Evolutionary conservation across 2,329 filamentous ascomycete genomes (phyloP).

Genomic region (Colletotrichum neosansevieriae): DNA sequence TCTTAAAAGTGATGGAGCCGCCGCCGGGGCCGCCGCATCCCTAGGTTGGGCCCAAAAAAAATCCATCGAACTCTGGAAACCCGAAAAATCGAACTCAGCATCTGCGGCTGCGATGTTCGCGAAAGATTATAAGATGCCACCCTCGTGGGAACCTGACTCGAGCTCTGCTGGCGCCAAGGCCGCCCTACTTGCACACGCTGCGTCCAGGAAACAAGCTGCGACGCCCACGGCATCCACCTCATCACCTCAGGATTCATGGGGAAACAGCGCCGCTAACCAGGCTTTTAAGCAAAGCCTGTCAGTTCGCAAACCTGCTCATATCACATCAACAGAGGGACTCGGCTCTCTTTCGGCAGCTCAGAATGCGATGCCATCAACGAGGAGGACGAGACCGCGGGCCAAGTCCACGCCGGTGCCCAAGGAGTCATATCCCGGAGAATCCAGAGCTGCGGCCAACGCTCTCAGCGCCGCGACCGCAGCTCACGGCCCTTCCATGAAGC

Average conservation of each 20-base stretch:
- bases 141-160: constrained; percentile 72
- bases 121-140: constrained; percentile 56
- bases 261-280: constrained; percentile 77
- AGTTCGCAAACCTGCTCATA: constrained; percentile 48
- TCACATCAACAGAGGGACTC: constrained; percentile 45
- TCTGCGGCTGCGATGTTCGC: constrained; percentile 56
- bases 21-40: constrained; percentile 80
- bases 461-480: constrained; percentile 79
- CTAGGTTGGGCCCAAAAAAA: constrained; percentile 80
- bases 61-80: constrained; percentile 74
- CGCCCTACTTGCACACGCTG: constrained; percentile 70
- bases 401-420: constrained; percentile 69
- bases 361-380: constrained; percentile 72
- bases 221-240: constrained; percentile 57
- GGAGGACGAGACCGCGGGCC: constrained; percentile 69
- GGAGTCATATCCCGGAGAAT: constrained; percentile 65
- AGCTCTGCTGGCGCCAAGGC: constrained; percentile 79
- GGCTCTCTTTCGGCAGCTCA: constrained; percentile 82
- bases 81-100: constrained; percentile 67
- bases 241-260: constrained; percentile 59
- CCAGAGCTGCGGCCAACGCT: constrained; percentile 74
- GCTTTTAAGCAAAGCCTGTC: constrained; percentile 65
- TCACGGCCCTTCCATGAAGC: constrained; percentile 63
- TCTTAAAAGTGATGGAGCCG: constrained; percentile 66
- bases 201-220: constrained; percentile 49